A percentile compares a stretch with the other conserved stretches of the same genome.
These are phyloP conservation scores for Stachybotrys chartarum DNA, from an alignment of 2,329 filamentous ascomycete genomes.

Conservation along the genomic window DNA sequence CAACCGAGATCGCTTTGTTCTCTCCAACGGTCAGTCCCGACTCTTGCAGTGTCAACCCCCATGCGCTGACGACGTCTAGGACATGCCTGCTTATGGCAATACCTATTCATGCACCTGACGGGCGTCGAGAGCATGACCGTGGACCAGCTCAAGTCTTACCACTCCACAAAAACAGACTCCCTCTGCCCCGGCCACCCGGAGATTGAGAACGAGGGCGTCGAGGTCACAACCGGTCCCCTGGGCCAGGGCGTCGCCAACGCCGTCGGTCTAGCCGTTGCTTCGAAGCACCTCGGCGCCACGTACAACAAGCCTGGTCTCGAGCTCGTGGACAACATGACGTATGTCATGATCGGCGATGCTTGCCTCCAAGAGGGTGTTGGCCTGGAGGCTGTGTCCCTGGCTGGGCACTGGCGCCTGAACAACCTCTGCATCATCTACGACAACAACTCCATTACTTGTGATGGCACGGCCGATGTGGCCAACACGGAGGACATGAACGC, in stretches of 20 bases:
- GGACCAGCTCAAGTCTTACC: slow-evolving; percentile 28
- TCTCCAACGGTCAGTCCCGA: slow-evolving; percentile 1
- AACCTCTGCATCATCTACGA: slow-evolving; percentile 54
- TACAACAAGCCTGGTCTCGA: slow-evolving; percentile 44
- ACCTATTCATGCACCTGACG: slow-evolving; percentile 1
- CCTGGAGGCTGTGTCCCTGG: slow-evolving; percentile 48
- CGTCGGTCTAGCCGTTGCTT: slow-evolving; percentile 50
- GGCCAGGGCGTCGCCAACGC: slow-evolving; percentile 56
- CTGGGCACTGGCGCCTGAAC: slow-evolving; percentile 47
- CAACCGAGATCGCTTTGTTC: slow-evolving; percentile 2
- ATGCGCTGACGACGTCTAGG: not conserved
- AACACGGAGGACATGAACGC: slow-evolving; percentile 45
- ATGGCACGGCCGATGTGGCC: slow-evolving; percentile 37
- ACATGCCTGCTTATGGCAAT: slow-evolving; percentile 1
- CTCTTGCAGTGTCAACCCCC: not conserved
- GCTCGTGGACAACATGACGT: slow-evolving; percentile 43
- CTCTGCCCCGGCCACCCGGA: slow-evolving; percentile 51
- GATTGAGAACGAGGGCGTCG: slow-evolving; percentile 49
- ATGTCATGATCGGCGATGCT: slow-evolving; percentile 51
- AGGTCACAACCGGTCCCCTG: slow-evolving; percentile 52
- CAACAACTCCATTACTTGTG: slow-evolving; percentile 53
- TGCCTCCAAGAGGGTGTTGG: slow-evolving; percentile 53
- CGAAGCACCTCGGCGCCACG: slow-evolving; percentile 45
- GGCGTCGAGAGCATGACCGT: slow-evolving; percentile 1
- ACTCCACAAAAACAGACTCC: slow-evolving; percentile 34